Evolutionary conservation across 75 land plant species (phyloP).

Genomic region (Chamaecyparis obtusa): DNA sequence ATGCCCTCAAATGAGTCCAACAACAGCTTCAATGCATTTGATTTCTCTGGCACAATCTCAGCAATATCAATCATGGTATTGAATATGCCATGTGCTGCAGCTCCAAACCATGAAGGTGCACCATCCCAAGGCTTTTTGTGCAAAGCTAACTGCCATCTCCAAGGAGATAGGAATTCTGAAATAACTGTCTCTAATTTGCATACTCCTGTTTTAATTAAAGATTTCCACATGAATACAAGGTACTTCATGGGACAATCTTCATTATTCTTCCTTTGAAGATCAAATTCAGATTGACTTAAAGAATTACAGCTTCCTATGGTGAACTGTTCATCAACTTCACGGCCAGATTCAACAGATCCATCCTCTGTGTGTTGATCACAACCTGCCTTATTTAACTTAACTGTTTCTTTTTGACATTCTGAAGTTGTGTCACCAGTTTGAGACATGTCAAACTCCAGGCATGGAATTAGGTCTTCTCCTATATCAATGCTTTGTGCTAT

Average conservation of each 20-base stretch:
- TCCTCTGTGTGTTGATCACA: neutral
- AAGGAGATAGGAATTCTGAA: conserved; percentile 24
- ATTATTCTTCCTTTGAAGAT: neutral
- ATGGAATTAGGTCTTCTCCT: neutral
- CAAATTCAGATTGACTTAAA: conserved; percentile 4
- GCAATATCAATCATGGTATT: conserved; percentile 20
- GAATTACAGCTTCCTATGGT: neutral
- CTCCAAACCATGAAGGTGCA: conserved; percentile 17
- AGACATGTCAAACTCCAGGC: conserved; percentile 1
- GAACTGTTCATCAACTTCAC: neutral
- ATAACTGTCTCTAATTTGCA: conserved; percentile 22
- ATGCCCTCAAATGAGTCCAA: neutral
- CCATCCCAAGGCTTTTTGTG: conserved; percentile 28
- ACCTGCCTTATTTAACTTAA: neutral
- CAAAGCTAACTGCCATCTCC: conserved; percentile 36
- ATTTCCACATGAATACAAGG: conserved; percentile 27
- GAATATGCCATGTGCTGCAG: conserved; percentile 23
- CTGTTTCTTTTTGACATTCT: neutral
- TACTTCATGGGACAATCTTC: conserved; percentile 12
- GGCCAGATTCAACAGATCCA: neutral
- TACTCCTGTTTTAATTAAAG: conserved; percentile 14
- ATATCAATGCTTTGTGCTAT: neutral
- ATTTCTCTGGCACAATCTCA: conserved; percentile 7
- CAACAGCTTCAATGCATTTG: neutral
- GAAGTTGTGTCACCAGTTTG: conserved; percentile 1